A percentile compares a stretch with the other conserved stretches of the same genome.
Evolutionary conservation across 2,329 filamentous ascomycete genomes (phyloP).

Genomic region (Aspergillus hiratsukae): DNA sequence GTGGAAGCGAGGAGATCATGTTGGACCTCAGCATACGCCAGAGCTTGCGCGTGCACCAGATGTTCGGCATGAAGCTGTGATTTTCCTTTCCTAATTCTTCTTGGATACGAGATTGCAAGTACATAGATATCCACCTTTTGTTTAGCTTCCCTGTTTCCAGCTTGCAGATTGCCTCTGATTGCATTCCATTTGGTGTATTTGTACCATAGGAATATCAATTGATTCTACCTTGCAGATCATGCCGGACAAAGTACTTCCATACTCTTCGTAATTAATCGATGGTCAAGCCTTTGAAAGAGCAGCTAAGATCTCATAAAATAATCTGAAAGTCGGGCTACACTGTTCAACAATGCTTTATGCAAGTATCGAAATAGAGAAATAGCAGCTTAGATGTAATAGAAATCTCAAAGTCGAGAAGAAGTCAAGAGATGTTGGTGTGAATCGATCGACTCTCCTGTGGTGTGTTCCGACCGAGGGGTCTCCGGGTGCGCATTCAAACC

Average conservation of each 20-base stretch:
- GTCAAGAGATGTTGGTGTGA: not conserved
- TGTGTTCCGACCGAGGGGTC: not conserved
- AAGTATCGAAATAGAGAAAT: too few relatives aligned
- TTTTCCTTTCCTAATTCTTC: slow-evolving; percentile 1
- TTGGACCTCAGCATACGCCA: slow-evolving; percentile 92
- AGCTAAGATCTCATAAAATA: not conserved
- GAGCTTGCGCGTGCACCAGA: slow-evolving; percentile 80
- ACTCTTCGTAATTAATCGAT: not conserved
- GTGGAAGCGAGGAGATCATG: slow-evolving; percentile 98
- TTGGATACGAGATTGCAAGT: slow-evolving; percentile 3
- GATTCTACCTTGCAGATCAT: not conserved
- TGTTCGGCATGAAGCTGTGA: slow-evolving; percentile 92
- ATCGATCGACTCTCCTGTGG: not conserved
- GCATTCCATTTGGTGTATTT: not conserved
- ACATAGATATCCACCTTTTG: slow-evolving; percentile 6
- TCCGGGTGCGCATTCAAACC: slow-evolving; percentile 10
- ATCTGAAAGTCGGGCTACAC: not conserved
- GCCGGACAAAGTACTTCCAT: too few relatives aligned
- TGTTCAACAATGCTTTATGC: too few relatives aligned
- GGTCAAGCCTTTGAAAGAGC: not conserved
- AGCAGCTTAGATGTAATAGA: too few relatives aligned
- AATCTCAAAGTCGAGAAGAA: too few relatives aligned
- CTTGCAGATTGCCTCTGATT: not conserved
- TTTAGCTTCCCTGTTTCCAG: not conserved
- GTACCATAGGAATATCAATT: not conserved